Conservation (phyloP, 2,329 filamentous ascomycete species). For the Rosellinia necatrix region DNA sequence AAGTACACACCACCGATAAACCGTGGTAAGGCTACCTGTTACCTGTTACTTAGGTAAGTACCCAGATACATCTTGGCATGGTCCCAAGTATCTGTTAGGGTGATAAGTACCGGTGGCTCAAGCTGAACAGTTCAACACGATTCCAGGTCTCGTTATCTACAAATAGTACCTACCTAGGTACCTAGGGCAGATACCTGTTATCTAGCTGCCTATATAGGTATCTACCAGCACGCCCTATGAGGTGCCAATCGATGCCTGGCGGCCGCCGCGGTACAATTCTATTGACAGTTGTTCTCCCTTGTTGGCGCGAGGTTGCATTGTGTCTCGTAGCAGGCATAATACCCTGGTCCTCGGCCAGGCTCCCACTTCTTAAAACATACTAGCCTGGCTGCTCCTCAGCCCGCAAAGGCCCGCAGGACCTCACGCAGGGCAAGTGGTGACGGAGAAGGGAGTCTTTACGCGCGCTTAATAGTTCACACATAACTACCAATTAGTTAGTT, state of each 20-base stretch:
- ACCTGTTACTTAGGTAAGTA: background rate
- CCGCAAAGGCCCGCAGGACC: background rate
- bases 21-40: background rate
- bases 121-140: slow-evolving; percentile 15
- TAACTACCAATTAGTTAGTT: too few species aligned
- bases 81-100: background rate
- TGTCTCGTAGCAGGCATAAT: background rate
- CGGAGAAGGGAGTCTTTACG: background rate
- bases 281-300: background rate
- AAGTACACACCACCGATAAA: too few species aligned
- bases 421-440: too few species aligned
- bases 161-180: background rate
- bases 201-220: too few species aligned
- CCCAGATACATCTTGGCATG: background rate
- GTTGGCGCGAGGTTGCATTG: slow-evolving; percentile 16
- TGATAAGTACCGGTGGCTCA: slow-evolving; percentile 12
- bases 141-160: background rate
- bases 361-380: background rate
- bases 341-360: background rate
- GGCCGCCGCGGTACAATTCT: background rate
- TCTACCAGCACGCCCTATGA: too few species aligned
- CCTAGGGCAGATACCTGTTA: too few species aligned
- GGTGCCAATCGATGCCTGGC: background rate
- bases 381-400: slow-evolving; percentile 3
- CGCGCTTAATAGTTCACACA: slow-evolving; percentile 16